Evolutionary conservation across 805 yeast genomes (phyloP).

Genomic region (Saccharomycopsis malanga): DNA sequence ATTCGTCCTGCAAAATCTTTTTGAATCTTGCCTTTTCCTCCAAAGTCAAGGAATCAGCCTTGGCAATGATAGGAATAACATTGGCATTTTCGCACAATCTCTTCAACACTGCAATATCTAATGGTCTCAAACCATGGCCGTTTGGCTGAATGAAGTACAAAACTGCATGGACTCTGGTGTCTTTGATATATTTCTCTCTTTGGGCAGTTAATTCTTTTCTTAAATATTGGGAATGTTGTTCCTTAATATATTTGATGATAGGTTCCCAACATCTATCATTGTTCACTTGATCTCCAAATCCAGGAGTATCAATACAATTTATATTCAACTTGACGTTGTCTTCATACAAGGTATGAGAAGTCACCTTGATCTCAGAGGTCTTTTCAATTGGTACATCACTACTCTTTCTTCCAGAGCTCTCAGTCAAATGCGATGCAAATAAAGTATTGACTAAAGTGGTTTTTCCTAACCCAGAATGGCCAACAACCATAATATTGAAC

Average conservation of each 20-base stretch:
- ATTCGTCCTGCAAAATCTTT: slow-evolving; percentile 68
- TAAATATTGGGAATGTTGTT: slow-evolving; percentile 84
- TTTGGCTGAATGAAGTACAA: slow-evolving; percentile 88
- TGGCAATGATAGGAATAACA: slow-evolving; percentile 93
- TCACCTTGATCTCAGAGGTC: slow-evolving; percentile 77
- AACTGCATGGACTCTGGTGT: slow-evolving; percentile 90
- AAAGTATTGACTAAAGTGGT: slow-evolving; percentile 86
- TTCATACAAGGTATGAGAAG: slow-evolving; percentile 67
- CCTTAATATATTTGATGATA: slow-evolving; percentile 86
- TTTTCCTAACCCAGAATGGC: slow-evolving; percentile 90
- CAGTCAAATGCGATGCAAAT: slow-evolving; percentile 74
- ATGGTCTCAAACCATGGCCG: slow-evolving; percentile 72
- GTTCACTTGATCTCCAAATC: slow-evolving; percentile 94
- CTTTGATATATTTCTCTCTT: slow-evolving; percentile 76
- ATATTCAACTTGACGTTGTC: slow-evolving; percentile 81
- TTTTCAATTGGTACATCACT: slow-evolving; percentile 69
- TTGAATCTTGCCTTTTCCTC: slow-evolving; percentile 79
- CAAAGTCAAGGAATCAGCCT: slow-evolving; percentile 81
- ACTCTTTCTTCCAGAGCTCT: slow-evolving; percentile 63
- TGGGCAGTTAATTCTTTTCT: slow-evolving; percentile 93
- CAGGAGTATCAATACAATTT: slow-evolving; percentile 94
- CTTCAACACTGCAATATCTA: slow-evolving; percentile 77
- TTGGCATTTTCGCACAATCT: slow-evolving; percentile 85
- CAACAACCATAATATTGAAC: slow-evolving; percentile 91
- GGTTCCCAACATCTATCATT: slow-evolving; percentile 98